Evolutionary conservation across 2,329 filamentous ascomycete genomes (phyloP).

Genomic region (Alternaria sp.): DNA sequence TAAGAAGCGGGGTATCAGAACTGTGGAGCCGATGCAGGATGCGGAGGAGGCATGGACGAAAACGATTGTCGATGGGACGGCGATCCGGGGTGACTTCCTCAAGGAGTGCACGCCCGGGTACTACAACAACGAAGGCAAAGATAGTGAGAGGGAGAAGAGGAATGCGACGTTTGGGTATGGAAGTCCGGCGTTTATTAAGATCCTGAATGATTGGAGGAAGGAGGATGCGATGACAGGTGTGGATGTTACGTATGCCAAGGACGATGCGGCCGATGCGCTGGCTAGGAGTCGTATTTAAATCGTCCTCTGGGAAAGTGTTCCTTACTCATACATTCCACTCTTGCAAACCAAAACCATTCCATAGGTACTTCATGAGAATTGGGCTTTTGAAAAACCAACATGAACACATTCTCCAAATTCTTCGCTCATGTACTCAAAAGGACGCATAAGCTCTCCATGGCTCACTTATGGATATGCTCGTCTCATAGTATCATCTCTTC

Average conservation of each 20-base stretch:
- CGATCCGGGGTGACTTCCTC: slow-evolving; percentile 49
- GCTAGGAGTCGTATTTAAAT: not conserved
- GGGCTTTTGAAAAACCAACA: not conserved
- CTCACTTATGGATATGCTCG: not conserved
- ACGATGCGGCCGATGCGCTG: not conserved
- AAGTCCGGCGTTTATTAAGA: slow-evolving; percentile 38
- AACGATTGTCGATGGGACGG: slow-evolving; percentile 52
- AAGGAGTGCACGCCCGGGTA: slow-evolving; percentile 63
- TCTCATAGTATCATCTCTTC: not conserved
- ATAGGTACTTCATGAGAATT: too few species aligned
- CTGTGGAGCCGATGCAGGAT: slow-evolving; percentile 54
- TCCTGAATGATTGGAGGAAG: slow-evolving; percentile 42
- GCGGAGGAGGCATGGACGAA: slow-evolving; percentile 58
- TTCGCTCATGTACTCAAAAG: not conserved
- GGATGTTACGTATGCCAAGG: not conserved
- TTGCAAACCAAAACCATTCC: too few species aligned
- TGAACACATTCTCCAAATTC: not conserved
- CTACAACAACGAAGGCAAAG: slow-evolving; percentile 49
- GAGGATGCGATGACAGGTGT: slow-evolving; percentile 36
- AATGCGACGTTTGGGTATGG: slow-evolving; percentile 39
- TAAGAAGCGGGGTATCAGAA: slow-evolving; percentile 30
- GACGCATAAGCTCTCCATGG: too few species aligned
- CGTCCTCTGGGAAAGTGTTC: accelerated
- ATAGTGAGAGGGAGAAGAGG: not conserved
- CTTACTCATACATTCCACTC: not conserved